Evolutionary conservation across 495 filamentous ascomycete species (phyloP).

Genomic region (Trichoderma virens): DNA sequence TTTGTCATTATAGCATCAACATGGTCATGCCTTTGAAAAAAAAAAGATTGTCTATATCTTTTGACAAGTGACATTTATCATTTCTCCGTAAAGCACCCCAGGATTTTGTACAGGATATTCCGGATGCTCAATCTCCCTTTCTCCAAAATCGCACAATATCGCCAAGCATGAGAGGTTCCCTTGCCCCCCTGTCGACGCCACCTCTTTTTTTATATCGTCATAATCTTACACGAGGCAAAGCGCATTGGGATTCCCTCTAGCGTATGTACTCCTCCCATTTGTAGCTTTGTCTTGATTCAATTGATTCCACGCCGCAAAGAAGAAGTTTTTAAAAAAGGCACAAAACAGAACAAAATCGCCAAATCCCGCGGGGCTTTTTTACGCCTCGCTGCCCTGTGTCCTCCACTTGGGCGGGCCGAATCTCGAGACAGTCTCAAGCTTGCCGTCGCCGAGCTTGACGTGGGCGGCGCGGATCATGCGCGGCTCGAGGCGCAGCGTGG

Average conservation of each 20-base stretch:
- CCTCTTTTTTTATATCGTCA: background rate
- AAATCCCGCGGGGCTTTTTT: background rate
- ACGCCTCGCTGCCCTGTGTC: slow-evolving; percentile 1
- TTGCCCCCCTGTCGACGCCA: background rate
- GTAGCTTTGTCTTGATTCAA: background rate
- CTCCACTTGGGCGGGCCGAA: slow-evolving; percentile 54
- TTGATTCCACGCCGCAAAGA: background rate
- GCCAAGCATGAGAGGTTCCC: background rate
- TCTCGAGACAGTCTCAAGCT: slow-evolving; percentile 59
- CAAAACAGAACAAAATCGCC: background rate
- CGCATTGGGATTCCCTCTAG: background rate
- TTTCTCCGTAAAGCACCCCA: background rate
- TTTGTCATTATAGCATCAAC: too few relatives aligned
- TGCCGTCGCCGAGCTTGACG: slow-evolving; percentile 75
- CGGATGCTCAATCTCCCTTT: background rate
- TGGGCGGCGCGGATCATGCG: slow-evolving; percentile 79
- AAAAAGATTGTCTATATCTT: background rate
- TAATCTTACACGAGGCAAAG: background rate
- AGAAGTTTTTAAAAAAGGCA: background rate
- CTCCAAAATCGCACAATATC: background rate
- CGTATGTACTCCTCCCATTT: background rate
- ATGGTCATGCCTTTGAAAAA: background rate
- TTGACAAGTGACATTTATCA: background rate
- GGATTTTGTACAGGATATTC: background rate
- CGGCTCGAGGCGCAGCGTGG: slow-evolving; percentile 78